phyloP scores from a whole-genome alignment of 805 yeast genomes.

The Wickerhamomyces hampshirensis region DNA sequence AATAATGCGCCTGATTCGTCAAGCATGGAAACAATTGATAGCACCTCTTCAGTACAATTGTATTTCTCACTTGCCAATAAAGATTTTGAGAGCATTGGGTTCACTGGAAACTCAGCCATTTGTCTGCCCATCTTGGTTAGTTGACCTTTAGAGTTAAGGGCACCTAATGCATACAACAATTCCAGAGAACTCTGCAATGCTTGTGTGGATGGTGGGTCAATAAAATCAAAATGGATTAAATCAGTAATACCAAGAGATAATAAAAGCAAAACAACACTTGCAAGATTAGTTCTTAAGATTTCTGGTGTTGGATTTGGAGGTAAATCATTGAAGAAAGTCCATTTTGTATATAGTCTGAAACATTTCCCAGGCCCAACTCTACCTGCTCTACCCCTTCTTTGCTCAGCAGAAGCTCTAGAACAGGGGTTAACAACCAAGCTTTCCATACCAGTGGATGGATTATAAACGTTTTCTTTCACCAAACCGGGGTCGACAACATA shows the following conservation, averaged over 20 bases:
- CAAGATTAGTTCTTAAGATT: conserved; percentile 77
- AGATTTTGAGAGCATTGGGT: conserved; percentile 82
- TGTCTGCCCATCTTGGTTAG: conserved; percentile 72
- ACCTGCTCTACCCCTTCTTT: conserved; percentile 97
- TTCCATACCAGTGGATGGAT: conserved; percentile 86
- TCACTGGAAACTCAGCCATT: conserved; percentile 91
- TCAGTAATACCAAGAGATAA: conserved; percentile 84
- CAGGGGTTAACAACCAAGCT: conserved; percentile 82
- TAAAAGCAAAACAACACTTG: conserved; percentile 69
- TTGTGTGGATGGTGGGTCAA: conserved; percentile 82
- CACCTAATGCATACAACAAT: conserved; percentile 81
- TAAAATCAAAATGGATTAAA: conserved; percentile 75
- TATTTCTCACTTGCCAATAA: conserved; percentile 57
- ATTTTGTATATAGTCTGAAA: conserved; percentile 80
- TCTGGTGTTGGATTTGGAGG: conserved; percentile 84
- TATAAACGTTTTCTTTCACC: conserved; percentile 86
- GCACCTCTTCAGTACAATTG: conserved; percentile 61
- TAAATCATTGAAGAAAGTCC: conserved; percentile 74
- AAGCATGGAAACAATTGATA: conserved; percentile 78
- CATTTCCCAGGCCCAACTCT: conserved; percentile 97
- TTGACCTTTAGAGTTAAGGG: conserved; percentile 73
- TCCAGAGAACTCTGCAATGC: conserved; percentile 73
- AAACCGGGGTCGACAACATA: conserved; percentile 95
- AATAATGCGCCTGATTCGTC: conserved; percentile 72
- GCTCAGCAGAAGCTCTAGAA: conserved; percentile 93